Evolutionary conservation across 2,329 filamentous ascomycete species (phyloP).

Genomic region (Salinomyces thailandicus): DNA sequence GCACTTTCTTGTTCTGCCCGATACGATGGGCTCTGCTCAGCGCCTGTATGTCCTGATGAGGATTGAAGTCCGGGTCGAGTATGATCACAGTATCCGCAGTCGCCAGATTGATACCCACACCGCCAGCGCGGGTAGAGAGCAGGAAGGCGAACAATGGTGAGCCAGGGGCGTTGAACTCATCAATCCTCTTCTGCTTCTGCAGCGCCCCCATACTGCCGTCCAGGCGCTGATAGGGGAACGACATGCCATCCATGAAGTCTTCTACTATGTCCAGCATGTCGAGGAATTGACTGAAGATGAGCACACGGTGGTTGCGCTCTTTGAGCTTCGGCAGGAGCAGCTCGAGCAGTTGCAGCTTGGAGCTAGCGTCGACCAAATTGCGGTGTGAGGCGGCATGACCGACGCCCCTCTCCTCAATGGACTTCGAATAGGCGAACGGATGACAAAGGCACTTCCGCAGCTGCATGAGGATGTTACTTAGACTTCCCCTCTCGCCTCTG

Average conservation of each 20-base stretch:
- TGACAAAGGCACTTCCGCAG: conserved; percentile 90
- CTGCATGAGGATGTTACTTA: conserved; percentile 94
- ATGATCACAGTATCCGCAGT: conserved; percentile 98
- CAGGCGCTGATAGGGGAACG: conserved; percentile 63
- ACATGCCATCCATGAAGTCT: conserved; percentile 74
- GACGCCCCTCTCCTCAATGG: conserved; percentile 72
- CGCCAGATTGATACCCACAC: conserved; percentile 93
- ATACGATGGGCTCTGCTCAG: conserved; percentile 91
- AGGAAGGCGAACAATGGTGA: conserved; percentile 83
- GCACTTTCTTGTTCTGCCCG: conserved; percentile 88
- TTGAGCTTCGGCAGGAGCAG: conserved; percentile 79
- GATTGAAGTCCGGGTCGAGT: conserved; percentile 93
- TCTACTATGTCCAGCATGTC: conserved; percentile 79
- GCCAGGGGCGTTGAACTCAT: conserved; percentile 78
- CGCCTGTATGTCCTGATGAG: conserved; percentile 94
- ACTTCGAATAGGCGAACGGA: conserved; percentile 84
- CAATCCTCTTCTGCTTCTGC: conserved; percentile 89
- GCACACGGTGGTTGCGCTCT: conserved; percentile 74
- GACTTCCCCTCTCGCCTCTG: conserved; percentile 60
- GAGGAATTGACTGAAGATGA: conserved; percentile 94
- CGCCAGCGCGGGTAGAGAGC: conserved; percentile 85
- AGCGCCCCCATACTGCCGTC: conserved; percentile 74
- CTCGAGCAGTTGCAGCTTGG: conserved; percentile 76
- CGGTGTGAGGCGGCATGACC: conserved; percentile 54
- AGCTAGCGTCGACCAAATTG: conserved; percentile 82